These are phyloP conservation scores for Astrephomene gubernaculifera DNA, from an alignment of 139 green algal genomes.

Conservation along the genomic window DNA sequence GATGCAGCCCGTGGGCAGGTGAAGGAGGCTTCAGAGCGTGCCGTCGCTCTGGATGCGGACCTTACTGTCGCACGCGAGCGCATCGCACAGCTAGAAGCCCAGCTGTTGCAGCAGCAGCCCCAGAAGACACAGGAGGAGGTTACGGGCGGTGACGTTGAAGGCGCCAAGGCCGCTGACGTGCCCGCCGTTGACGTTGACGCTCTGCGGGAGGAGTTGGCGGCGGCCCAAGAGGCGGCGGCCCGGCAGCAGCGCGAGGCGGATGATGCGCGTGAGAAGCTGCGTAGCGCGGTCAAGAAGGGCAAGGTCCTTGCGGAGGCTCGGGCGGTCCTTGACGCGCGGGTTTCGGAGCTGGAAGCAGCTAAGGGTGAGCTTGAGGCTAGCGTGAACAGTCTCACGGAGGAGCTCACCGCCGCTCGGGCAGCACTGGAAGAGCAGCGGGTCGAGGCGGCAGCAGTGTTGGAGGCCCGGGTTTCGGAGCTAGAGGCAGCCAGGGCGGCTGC, in stretches of 20 bases:
- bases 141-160: not conserved
- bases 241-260: conserved; percentile 14
- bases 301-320: conserved; percentile 24
- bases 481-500: not conserved
- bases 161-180: not conserved
- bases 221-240: conserved; percentile 1
- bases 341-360: not conserved
- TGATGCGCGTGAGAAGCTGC: conserved; percentile 41
- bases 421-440: not conserved
- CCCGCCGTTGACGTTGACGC: not conserved
- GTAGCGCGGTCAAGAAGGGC: conserved; percentile 45
- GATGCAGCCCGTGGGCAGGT: not conserved
- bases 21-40: not conserved
- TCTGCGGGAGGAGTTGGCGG: not conserved
- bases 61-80: conserved; percentile 6
- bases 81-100: conserved; percentile 10
- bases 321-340: not conserved
- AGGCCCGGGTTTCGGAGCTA: not conserved
- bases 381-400: too few relatives aligned
- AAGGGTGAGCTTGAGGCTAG: not conserved
- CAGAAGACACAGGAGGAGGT: too few relatives aligned
- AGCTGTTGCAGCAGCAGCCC: conserved; percentile 7
- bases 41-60: not conserved
- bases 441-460: not conserved
- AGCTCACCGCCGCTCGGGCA: not conserved